A percentile compares a stretch with the other conserved stretches of the same genome.
These are phyloP conservation scores for Flammula alnicola DNA, from an alignment of 1,284 basidiomycete genomes.

Conservation along the genomic window DNA sequence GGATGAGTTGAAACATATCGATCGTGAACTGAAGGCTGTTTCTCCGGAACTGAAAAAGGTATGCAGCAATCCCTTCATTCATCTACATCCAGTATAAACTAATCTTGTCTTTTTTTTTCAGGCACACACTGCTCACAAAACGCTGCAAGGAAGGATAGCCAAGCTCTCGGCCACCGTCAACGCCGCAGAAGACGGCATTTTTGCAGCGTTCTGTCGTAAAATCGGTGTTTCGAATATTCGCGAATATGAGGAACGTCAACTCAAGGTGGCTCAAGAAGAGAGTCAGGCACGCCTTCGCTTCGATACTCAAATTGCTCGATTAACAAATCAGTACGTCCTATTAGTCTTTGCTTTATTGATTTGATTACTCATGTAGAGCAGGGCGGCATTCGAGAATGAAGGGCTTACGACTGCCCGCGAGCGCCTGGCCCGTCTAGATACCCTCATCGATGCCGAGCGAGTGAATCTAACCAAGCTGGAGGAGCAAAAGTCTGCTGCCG, in stretches of 20 bases:
- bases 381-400: conserved; percentile 80
- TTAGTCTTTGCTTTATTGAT: too few relatives aligned
- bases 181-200: conserved; percentile 83
- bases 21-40: conserved; percentile 70
- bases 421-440: conserved; percentile 63
- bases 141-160: conserved; percentile 60
- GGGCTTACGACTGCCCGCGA: conserved; percentile 69
- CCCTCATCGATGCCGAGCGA: conserved; percentile 60
- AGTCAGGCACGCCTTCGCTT: conserved; percentile 84
- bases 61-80: background rate
- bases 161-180: conserved; percentile 67
- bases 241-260: conserved; percentile 93
- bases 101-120: conserved; percentile 29
- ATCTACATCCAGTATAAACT: background rate
- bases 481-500: conserved; percentile 59
- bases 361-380: too few relatives aligned
- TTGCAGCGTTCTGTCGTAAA: conserved; percentile 78
- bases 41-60: conserved; percentile 74
- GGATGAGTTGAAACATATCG: conserved; percentile 80
- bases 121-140: conserved; percentile 57
- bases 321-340: conserved; percentile 81
- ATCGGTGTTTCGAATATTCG: conserved; percentile 88
- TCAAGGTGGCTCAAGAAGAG: conserved; percentile 87
- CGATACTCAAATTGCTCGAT: conserved; percentile 86
- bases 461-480: conserved; percentile 61